Evolutionary conservation across 2,329 filamentous ascomycete species (phyloP), one percentile per base, ranked within the genome.

Genomic region (Phaeosphaeria sp.): DNA sequence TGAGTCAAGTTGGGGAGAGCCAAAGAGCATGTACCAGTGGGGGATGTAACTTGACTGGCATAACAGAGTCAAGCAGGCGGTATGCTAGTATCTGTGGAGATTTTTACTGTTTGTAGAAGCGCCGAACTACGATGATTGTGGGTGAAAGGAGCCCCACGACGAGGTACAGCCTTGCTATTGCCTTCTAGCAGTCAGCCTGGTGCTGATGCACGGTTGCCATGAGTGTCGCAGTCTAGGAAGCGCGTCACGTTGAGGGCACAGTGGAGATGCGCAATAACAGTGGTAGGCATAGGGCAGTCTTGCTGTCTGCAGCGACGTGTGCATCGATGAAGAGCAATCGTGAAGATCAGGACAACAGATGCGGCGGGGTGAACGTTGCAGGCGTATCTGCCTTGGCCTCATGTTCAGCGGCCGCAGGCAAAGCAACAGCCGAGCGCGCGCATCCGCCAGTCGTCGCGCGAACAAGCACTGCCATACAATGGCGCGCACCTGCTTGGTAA

Each of bases 41-140:
- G 48, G 41, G 43, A 48, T 53, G 43, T 53, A 47, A 53, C 50
- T 48, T 42, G 39, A 42, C 39, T 42, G 39, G 39, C 39, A 42
- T 10, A 23, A 25, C 44, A 23, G 50, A 48, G 56, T 52, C 53
- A 48, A 56, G 47, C 54, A 56, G 57, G 57, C 53, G 56, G 57
- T 30, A 36, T 39, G 48, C 27, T 46, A 30, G 21, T 18, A n/a
- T n/a, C 4, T 47, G 44, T 20, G 30, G 23, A 21, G 30, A 13
- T 20, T 13, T 20, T 42, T 33, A 54, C 13, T 21, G 27, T 48
- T 42, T 48, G 43, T 10, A 18, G 27, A 21, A 21, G 50, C 17
- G 50, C 42, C 46, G 22, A 33, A 42, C 50, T 17, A 42, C 18
- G 46, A 36, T 27, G 27, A n/a, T 33, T 23, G 13, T 46, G 41